Evolutionary conservation across 2,329 filamentous ascomycete species (phyloP), one percentile per base, ranked within the genome.

Genomic region (Stachybotrys echinatus): DNA sequence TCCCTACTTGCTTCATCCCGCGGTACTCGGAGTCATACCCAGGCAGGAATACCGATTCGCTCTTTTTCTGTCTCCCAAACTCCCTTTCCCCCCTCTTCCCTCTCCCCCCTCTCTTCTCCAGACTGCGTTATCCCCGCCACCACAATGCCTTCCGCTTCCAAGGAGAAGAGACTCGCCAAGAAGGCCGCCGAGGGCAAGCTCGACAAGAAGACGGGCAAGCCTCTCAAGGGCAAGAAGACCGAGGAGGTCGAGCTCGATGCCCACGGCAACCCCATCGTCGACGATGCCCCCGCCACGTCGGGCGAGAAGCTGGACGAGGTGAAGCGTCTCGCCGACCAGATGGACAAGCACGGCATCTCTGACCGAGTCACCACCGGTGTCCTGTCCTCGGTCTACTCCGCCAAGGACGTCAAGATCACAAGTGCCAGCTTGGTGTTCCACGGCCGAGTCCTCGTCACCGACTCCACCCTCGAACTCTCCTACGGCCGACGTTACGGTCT

Each of bases 311-410:
- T 86, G 70, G 84, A 87, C 59, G 87, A 87, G 66, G 85, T 96
- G 57, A 88, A 91, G 76, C 91, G 91, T 68, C 81, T 99, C 59
- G 85, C 88, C 42, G 80, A 92, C 49, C 95, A 99, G 76, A 88
- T 96, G 81, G 94, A 99, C 75, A 89, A 95, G 75, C 84, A 95
- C 68, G 94, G 94, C 65, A 80, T 99, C 58, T 97, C 94, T 14
- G 94, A 99, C 74, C 88, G 94, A 71, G 94, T 99, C 70, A 99
- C 95, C 54, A 99, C 94, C 53, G 94, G 94, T 82, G 94, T 99
- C 50, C 79, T 99, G 55, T 80, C 92, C 37, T 99, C 94, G 42
- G 83, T 92, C 56, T 73, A 81, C 56, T 79, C 88, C 59, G 95
- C 88, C 76, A 88, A 89, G 73, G 94, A 99, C 73, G 90, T 96